Evolutionary conservation across 2,329 filamentous ascomycete genomes (phyloP), one percentile per base, ranked within the genome.

Genomic region (Penicillium sp.): DNA sequence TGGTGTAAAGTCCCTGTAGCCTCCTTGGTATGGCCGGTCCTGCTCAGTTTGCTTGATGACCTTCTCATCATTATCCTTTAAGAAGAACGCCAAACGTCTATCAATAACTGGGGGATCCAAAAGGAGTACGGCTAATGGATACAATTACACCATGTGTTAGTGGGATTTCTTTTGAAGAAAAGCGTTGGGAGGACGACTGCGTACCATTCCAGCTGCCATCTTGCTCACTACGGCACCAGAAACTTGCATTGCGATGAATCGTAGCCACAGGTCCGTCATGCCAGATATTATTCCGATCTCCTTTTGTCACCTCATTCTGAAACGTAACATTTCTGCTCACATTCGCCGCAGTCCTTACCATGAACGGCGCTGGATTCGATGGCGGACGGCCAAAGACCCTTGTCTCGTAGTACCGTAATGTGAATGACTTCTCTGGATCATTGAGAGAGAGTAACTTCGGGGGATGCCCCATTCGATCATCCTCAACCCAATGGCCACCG

Each of bases 361-460:
- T 51, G n/a, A 23, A 51, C 3, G 48, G 48, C 18, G 14, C 35
- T n/a, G 48, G 35, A n/a, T 51, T 38, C 2, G 24, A 8, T 12
- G 48, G 48, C 12, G 35, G 48, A 14, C 12, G 21, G n/a, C 38
- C 35, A 12, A 51, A 8, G 21, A 51, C 48, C 28, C 48, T 42
- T 16, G 48, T 51, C 38, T 51, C 48, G 21, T 51, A 51, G 48
- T 51, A 51, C 14, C 48, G 48, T 14, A 51, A 40, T 8, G 33
- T 43, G n/a, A 51, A 51, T 18, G 48, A 43, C 18, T 40, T 51
- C 33, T 42, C 48, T 9, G 16, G 48, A 14, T 43, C 5, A 23
- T 40, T 51, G n/a, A 18, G 3, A 23, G 35, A 42, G 1, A 51
- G 16, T 2, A 51, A 18, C 20, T 42, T 23, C 6, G 35, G n/a